Base-by-base conservation (phyloP, 306 rosid species). In the Carpinus viminea region DNA sequence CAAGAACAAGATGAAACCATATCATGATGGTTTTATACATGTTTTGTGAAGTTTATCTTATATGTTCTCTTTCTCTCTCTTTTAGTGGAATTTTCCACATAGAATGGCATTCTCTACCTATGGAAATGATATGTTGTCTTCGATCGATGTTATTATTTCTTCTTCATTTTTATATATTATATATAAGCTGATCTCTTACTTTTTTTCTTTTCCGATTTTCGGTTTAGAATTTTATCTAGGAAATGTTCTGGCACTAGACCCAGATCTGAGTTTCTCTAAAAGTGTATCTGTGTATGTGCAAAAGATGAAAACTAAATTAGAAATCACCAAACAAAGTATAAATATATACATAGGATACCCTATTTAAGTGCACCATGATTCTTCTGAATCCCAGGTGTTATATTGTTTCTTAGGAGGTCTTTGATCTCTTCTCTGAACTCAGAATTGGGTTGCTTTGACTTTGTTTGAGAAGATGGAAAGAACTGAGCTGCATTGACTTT, bases 401-500 rank as follows among this genome's bases (percentile, higher is more conserved):
- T 64, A 7, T 17, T 28, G 15, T 62, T 34, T 7, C 15, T 64
- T 6, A 15, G 34, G 34, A 60, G 34, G 34, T 31, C 34, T 31
- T 31, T 31, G 34, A 31, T 64, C 17, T 62, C 59, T 79, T 79
- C 20, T 62, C 26, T 34, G 64, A 4, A 51, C 7, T 56, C 10
- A 13, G 4, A 24, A 38, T 38, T 74, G 61, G 60, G 46, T 62
- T 78, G 79, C 78, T 68, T 85, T 71, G 76, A 52, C 68, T 60
- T 72, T 12, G 51, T 72, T 17, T 47, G 68, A 70, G 68, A 70
- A 80, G 57, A 71, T 53, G 73, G 73, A 78, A 24, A 24, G 26
- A 24, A 76, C 62, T 82, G 57, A 72, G 65, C 18, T 55, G 74
- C 83, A 79, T 79, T 82, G 86, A 82, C 86, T 79, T 84, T 62